Percentiles rank a stretch among this genome's conserved stretches.
Evolutionary conservation across 345 rosid species (phyloP).

Genomic region (Zanthoxylum bungeanum): DNA sequence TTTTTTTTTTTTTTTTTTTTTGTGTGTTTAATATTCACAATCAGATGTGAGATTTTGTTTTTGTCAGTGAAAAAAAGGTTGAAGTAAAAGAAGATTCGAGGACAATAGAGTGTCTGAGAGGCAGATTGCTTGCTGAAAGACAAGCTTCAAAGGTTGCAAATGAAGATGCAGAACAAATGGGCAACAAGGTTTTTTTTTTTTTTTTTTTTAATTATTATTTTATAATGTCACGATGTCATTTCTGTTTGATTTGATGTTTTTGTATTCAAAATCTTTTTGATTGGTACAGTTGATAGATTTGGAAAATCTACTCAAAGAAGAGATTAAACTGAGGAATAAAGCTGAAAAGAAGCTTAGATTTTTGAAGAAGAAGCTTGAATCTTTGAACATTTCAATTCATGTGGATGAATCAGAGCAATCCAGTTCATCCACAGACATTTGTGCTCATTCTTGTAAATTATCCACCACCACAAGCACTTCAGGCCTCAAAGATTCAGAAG

Average conservation of each 20-base stretch:
- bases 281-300: slow-evolving; percentile 54
- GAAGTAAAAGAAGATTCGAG: slow-evolving; percentile 40
- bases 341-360: slow-evolving; percentile 64
- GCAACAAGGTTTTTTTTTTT: slow-evolving; percentile 43
- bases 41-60: slow-evolving; percentile 27
- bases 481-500: slow-evolving; percentile 28
- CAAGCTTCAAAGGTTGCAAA: slow-evolving; percentile 73
- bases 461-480: slow-evolving; percentile 38
- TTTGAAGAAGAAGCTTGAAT: slow-evolving; percentile 59
- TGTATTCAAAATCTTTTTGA: background rate
- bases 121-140: slow-evolving; percentile 84
- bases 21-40: background rate
- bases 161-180: slow-evolving; percentile 60
- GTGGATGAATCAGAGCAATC: slow-evolving; percentile 36
- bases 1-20: background rate
- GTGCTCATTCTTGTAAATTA: slow-evolving; percentile 37
- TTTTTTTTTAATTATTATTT: background rate
- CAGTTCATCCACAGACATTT: slow-evolving; percentile 33
- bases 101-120: slow-evolving; percentile 77
- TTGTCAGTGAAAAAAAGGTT: slow-evolving; percentile 37
- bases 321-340: slow-evolving; percentile 55
- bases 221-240: too few relatives aligned
- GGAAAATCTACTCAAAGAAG: slow-evolving; percentile 61
- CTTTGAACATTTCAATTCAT: slow-evolving; percentile 33
- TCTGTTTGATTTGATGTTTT: background rate